Evolutionary conservation across 805 yeast species (phyloP).

Genomic region (Monosporozyma unispora): DNA sequence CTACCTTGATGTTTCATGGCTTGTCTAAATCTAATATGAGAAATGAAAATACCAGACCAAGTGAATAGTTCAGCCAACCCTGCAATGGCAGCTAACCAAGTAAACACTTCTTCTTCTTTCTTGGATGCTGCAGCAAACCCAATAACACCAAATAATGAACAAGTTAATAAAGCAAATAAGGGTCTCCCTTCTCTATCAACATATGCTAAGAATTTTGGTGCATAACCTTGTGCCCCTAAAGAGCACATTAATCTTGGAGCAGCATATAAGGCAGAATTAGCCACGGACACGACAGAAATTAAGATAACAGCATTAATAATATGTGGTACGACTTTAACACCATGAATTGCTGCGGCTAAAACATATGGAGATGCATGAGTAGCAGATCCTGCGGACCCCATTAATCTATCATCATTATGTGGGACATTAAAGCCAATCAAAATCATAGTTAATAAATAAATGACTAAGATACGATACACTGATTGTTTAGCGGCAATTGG

Average conservation of each 20-base stretch:
- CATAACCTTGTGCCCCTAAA: conserved; percentile 64
- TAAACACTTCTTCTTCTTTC: conserved; percentile 45
- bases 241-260: conserved; percentile 64
- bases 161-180: conserved; percentile 40
- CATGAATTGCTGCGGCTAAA: conserved; percentile 54
- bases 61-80: conserved; percentile 54
- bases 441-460: conserved; percentile 46
- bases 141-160: conserved; percentile 47
- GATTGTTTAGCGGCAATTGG: conserved; percentile 61
- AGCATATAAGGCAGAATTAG: conserved; percentile 66
- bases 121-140: conserved; percentile 52
- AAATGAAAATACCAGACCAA: conserved; percentile 47
- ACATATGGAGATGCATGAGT: conserved; percentile 66
- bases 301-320: conserved; percentile 68
- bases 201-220: conserved; percentile 46
- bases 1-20: conserved; percentile 47
- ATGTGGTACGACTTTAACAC: conserved; percentile 57
- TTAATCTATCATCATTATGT: conserved; percentile 39
- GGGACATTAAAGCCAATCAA: conserved; percentile 56
- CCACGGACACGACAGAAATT: conserved; percentile 66
- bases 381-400: conserved; percentile 43
- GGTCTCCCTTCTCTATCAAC: conserved; percentile 56
- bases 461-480: conserved; percentile 52
- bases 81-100: conserved; percentile 52
- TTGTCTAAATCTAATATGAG: conserved; percentile 46